Base-by-base conservation (phyloP, 2,329 filamentous ascomycete genomes). In the Geosmithia flava region DNA sequence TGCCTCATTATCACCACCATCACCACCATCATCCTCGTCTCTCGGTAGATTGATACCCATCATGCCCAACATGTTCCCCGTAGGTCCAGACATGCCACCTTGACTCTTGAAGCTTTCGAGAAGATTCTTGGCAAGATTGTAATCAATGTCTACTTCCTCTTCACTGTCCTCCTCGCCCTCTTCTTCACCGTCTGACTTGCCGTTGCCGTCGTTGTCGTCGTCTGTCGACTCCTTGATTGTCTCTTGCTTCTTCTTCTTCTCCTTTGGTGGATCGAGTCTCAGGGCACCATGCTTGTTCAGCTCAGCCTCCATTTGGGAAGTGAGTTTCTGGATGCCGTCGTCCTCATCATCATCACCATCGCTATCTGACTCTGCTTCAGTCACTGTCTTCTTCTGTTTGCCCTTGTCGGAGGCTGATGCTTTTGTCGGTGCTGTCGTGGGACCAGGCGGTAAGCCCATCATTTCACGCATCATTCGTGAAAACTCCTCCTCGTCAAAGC, bases 31-130 rank as follows among this genome's bases (percentile, higher is more conserved):
- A 23, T 76, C 81, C 51, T 91, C 87, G 57, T 95, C 88, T 51
- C 85, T 75, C 0, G 91, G 91, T 50, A 96, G 70, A 41, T 78
- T 75, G 54, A 96, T 71, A 1, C 89, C 89, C 83, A 97, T 85
- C 67, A 94, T 76, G 7, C 82, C 83, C 58, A 98, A 74, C 51
- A 98, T 69, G 60, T 96, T 97, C 1, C 90, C 82, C 2, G 86
- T 85, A 1, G 93, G 93, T 0, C 93, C 93, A 30, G 87, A 74
- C 70, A 85, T 78, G 13, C 93, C 93, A 17, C 74, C 87, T 62
- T 97, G 91, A 16, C 86, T 83, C 60, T 95, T 94, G 66, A 98
- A 90, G 56, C 87, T 91, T 62, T 96, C 88, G 1, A 98, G 71
- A 48, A 98, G 71, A 58, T 97, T 97, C 62, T 85, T 88, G 17